Conservation (phyloP, 2,329 filamentous ascomycete species). For the Harringtonia lauricola region DNA sequence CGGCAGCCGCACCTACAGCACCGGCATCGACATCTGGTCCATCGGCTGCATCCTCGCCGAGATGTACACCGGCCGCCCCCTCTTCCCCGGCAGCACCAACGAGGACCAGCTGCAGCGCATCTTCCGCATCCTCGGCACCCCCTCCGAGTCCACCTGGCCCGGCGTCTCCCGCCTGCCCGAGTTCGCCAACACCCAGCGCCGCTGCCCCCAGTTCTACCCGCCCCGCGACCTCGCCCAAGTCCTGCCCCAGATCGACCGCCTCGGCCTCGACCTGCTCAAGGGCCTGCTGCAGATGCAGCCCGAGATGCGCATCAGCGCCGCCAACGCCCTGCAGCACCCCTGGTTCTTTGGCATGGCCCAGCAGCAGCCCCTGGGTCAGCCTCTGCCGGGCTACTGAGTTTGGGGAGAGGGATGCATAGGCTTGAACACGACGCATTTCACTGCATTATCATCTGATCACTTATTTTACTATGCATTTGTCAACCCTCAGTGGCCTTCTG, state of each 20-base stretch:
- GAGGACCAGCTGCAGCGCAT: conserved; percentile 96
- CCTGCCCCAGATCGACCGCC: conserved; percentile 79
- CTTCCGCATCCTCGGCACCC: conserved; percentile 96
- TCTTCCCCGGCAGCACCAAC: conserved; percentile 95
- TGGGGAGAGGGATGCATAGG: too few relatives aligned
- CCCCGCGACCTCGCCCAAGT: conserved; percentile 87
- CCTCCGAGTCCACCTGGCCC: conserved; percentile 89
- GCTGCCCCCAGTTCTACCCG: conserved; percentile 82
- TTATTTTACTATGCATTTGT: too few relatives aligned
- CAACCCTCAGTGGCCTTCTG: too few relatives aligned
- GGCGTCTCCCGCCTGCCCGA: conserved; percentile 90
- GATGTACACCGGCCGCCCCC: conserved; percentile 91
- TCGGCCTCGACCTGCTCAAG: conserved; percentile 77
- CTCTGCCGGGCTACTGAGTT: too few relatives aligned
- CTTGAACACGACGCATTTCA: too few relatives aligned
- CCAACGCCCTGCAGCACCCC: conserved; percentile 75
- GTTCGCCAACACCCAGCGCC: conserved; percentile 61
- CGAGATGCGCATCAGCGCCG: conserved; percentile 80
- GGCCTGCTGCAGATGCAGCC: conserved; percentile 88
- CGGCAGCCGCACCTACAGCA: conserved; percentile 92
- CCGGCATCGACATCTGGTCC: conserved; percentile 99
- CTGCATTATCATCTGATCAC: too few relatives aligned
- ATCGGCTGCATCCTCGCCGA: conserved; percentile 99
- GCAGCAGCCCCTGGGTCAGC: too few relatives aligned
- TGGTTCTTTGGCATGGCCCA: conserved; percentile 53